Evolutionary conservation across 2,329 filamentous ascomycete genomes (phyloP).

Genomic region (Penicillium janthinellum): DNA sequence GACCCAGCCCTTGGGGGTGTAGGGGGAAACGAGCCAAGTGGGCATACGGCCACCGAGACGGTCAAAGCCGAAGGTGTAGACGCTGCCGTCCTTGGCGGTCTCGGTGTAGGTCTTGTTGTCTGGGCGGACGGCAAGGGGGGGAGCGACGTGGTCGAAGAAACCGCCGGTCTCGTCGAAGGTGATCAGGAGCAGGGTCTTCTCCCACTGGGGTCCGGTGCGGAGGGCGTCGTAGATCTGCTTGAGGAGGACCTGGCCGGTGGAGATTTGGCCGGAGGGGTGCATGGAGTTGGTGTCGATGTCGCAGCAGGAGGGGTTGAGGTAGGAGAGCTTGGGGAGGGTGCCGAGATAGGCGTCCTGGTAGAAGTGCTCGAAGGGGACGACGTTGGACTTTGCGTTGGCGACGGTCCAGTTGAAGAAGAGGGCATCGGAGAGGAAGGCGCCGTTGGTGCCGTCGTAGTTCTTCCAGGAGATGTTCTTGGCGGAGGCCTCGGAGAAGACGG

Average conservation of each 20-base stretch:
- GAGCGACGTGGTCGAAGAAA: conserved; percentile 41
- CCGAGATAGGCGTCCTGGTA: conserved; percentile 36
- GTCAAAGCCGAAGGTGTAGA: conserved; percentile 32
- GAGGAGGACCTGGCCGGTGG: conserved; percentile 39
- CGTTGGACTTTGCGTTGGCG: conserved; percentile 27
- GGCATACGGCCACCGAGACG: conserved; percentile 34
- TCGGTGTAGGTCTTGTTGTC: conserved; percentile 42
- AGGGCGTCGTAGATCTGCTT: conserved; percentile 42
- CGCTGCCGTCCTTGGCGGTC: conserved; percentile 27
- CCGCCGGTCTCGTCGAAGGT: conserved; percentile 43
- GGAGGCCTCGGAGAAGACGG: conserved; percentile 41
- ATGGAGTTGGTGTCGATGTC: conserved; percentile 34
- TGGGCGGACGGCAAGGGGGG: conserved; percentile 36
- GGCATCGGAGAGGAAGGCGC: conserved; percentile 31
- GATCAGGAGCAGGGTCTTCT: conserved; percentile 38
- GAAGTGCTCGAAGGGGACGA: conserved; percentile 35
- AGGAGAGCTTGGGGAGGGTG: conserved; percentile 34
- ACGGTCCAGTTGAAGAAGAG: conserved; percentile 36
- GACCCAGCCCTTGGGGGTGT: conserved; percentile 26
- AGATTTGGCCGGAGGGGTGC: conserved; percentile 36
- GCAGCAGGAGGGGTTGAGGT: conserved; percentile 42
- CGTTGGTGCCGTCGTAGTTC: conserved; percentile 38
- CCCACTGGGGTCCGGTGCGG: conserved; percentile 39
- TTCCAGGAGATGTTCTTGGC: conserved; percentile 34
- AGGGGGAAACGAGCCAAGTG: conserved; percentile 36